These are phyloP conservation scores for Teratosphaeria viscida DNA, from an alignment of 2,329 filamentous ascomycete genomes.

Conservation along the genomic window DNA sequence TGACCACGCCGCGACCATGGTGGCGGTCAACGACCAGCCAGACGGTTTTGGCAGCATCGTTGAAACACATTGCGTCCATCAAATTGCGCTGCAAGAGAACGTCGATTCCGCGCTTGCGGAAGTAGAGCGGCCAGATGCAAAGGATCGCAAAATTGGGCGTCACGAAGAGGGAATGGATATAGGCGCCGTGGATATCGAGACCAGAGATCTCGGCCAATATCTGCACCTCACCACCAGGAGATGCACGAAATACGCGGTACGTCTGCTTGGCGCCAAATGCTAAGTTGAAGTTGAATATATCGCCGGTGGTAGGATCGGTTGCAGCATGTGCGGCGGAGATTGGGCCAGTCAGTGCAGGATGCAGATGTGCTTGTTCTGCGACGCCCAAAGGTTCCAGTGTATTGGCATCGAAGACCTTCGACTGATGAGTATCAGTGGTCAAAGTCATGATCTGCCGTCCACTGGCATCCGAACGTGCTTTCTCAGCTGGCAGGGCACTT, in stretches of 20 bases:
- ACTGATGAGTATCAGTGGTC: slow-evolving; percentile 51
- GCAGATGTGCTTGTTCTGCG: slow-evolving; percentile 49
- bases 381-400: slow-evolving; percentile 63
- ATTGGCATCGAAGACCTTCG: slow-evolving; percentile 53
- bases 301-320: slow-evolving; percentile 60
- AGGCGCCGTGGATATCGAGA: slow-evolving; percentile 45
- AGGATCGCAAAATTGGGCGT: slow-evolving; percentile 61
- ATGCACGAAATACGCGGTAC: slow-evolving; percentile 55
- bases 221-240: slow-evolving; percentile 49
- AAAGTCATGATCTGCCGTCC: slow-evolving; percentile 35
- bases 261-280: slow-evolving; percentile 45
- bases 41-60: slow-evolving; percentile 43
- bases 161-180: slow-evolving; percentile 76
- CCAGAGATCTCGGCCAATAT: slow-evolving; percentile 51
- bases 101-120: slow-evolving; percentile 46
- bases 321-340: slow-evolving; percentile 62
- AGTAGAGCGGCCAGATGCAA: slow-evolving; percentile 59
- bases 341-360: slow-evolving; percentile 57
- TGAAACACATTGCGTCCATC: slow-evolving; percentile 57
- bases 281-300: slow-evolving; percentile 76
- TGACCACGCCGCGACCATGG: slow-evolving; percentile 44
- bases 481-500: not conserved
- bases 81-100: slow-evolving; percentile 58
- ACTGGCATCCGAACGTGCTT: not conserved
- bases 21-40: slow-evolving; percentile 69